Base-by-base conservation (phyloP, 1,284 basidiomycete species). In the Ceratobasidium sp. region DNA sequence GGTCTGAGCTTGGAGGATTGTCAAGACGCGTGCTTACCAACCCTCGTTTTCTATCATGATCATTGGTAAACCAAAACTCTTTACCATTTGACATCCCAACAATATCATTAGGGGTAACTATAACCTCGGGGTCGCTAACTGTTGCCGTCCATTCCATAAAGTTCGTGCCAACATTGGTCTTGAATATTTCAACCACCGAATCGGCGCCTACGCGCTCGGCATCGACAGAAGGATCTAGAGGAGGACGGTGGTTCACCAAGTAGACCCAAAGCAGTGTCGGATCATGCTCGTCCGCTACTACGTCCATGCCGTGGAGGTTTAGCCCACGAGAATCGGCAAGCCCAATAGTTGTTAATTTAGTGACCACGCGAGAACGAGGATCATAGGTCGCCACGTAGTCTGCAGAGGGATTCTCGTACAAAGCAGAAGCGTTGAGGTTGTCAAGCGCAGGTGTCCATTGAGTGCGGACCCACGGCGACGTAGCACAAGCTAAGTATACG, bases 111-210 rank as follows among this genome's bases (percentile, higher is more conserved):
- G 93, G 93, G 0, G 91, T 89, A 6, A 86, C 73, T 24, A 94
- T 87, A 8, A 87, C 80, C n/a, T 47, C 27, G 1, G 87, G 84
- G 79, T 90, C 85, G 31, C 85, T 81, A 29, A 92, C 82, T 5
- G 92, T 93, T 64, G 82, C 84, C 50, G 93, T 80, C 79, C 92
- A 88, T 6, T 83, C 82, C 75, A 93, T 80, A 7, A 79, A 81
- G 7, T 81, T 79, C 63, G 84, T 83, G 4, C 88, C 87, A 1
- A 87, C 78, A 0, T 76, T 82, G 0, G 89, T 89, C 77, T 86
- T 86, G 81, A 94, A 93, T 31, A 94, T 84, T 79, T 94, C 92
- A 22, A 94, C 84, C 57, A 85, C 87, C 0, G 91, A 92, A 79
- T 93, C 89, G 7, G 92, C 90, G 17, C 92, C 92, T 6, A 86